phyloP scores from a whole-genome alignment of 2,329 filamentous ascomycete species.

The Paecilomyces sp. region DNA sequence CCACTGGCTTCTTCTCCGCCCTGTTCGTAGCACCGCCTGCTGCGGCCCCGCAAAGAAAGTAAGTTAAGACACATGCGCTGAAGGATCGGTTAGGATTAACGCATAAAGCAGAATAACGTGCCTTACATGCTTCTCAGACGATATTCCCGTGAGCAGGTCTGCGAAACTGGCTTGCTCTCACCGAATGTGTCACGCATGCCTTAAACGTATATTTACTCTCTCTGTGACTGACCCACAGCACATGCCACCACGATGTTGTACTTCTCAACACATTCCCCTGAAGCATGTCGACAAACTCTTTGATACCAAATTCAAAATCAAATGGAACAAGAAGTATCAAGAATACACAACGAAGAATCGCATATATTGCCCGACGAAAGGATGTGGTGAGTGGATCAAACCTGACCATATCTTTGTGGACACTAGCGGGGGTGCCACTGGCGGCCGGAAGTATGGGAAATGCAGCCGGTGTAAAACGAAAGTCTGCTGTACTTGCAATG shows the following conservation, averaged over 20 bases:
- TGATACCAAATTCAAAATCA: conserved; percentile 63
- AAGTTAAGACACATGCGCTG: conserved; percentile 1
- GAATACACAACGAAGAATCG: conserved; percentile 69
- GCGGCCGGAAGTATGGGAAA: conserved; percentile 58
- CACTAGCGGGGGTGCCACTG: conserved; percentile 31
- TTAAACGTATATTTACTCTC: conserved; percentile 66
- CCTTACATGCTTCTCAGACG: conserved; percentile 62
- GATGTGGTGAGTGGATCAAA: conserved; percentile 74
- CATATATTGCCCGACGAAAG: conserved; percentile 66
- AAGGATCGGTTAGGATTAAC: conserved; percentile 4
- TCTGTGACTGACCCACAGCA: conserved; percentile 70
- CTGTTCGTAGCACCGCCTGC: conserved; percentile 6
- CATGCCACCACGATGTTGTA: conserved; percentile 83
- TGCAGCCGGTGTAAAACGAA: conserved; percentile 67
- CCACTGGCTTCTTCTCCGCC: conserved; percentile 1
- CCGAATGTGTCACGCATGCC: conserved; percentile 70
- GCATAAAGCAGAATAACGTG: conserved; percentile 55
- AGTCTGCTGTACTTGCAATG: conserved; percentile 67
- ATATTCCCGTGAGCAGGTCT: conserved; percentile 56
- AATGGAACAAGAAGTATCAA: conserved; percentile 73
- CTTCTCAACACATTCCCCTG: conserved; percentile 62
- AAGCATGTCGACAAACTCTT: conserved; percentile 72
- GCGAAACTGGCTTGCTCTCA: conserved; percentile 72
- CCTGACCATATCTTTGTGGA: conserved; percentile 59
- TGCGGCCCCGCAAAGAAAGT: conserved; percentile 7